Evolutionary conservation across 2,329 filamentous ascomycete species (phyloP), one percentile per base, ranked within the genome.

Genomic region (Pseudogymnoascus sp.): DNA sequence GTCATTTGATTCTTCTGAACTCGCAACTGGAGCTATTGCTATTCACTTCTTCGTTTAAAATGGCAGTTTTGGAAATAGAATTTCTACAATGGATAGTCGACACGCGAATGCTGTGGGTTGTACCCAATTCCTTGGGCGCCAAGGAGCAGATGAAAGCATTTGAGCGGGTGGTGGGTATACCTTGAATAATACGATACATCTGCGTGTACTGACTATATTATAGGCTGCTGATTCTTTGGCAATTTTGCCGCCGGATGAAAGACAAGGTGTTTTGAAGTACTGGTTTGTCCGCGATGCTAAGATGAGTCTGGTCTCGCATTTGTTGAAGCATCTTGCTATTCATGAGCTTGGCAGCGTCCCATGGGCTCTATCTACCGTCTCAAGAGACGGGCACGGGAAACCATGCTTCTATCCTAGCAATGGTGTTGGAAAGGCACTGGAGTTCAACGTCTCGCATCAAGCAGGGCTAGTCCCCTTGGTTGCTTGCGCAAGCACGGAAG

Each of bases 381-480:
- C 80, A 9, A 81, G 85, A 73, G 78, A 85, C 76, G 63, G 74
- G 72, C 64, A 77, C 16, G 67, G 70, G 69, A 70, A 76, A 77
- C 76, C 79, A 65, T 73, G 77, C 71, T 75, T 79, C 64, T 67
- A 63, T 14, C 7, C 60, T 63, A 6, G 14, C 38, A 59, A 62
- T 33, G 25, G 9, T 8, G 12, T 30, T 36, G 47, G 12, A 14
- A 43, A 30, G 11, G 6, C 54, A 11, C 60, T 61, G 37, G 62
- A 64, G 30, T 92, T 93, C 79, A 93, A 93, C 73, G 81, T 92
- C 61, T 87, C 84, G 50, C 89, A 93, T 72, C 89, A 93, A 76
- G 86, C 86, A 7, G 89, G 89, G 1, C 76, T 93, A 14, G 89
- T 92, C 0, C 82, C 83, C 2, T 76, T 92, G 30, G 79, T 88